Percentiles rank a stretch among this genome's conserved stretches.
phyloP scores from a whole-genome alignment of 257 asterid species.

The Schizonepeta tenuifolia region DNA sequence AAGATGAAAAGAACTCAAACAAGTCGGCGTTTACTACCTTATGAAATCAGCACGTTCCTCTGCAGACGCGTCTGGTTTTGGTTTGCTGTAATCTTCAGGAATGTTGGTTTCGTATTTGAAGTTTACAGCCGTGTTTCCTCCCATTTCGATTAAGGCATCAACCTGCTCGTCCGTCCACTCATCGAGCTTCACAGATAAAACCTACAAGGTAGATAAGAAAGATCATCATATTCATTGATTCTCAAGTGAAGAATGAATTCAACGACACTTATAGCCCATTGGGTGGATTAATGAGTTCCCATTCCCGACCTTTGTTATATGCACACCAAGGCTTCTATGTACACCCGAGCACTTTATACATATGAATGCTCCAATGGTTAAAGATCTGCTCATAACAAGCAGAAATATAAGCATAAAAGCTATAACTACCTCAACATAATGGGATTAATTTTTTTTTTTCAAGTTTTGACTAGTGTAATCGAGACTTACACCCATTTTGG shows the following conservation, averaged over 20 bases:
- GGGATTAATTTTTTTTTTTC: background rate
- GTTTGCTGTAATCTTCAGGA: constrained; percentile 63
- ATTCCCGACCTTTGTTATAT: constrained; percentile 73
- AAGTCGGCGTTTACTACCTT: constrained; percentile 45
- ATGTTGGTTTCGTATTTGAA: constrained; percentile 72
- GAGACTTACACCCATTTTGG: constrained; percentile 97
- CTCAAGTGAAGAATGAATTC: background rate
- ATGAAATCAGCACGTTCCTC: constrained; percentile 91
- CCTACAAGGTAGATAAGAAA: constrained; percentile 47
- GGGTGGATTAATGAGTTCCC: constrained; percentile 8
- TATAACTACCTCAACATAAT: background rate
- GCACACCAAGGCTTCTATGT: constrained; percentile 96
- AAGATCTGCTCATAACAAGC: constrained; percentile 61
- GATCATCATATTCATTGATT: background rate
- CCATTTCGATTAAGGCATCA: constrained; percentile 68
- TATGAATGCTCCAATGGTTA: constrained; percentile 72
- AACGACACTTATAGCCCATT: background rate
- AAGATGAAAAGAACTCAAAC: background rate
- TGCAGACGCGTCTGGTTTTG: constrained; percentile 64
- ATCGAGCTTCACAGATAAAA: constrained; percentile 78
- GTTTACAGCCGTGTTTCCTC: constrained; percentile 77
- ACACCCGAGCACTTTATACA: constrained; percentile 95
- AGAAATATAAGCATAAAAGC: constrained; percentile 17
- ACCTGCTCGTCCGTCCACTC: constrained; percentile 95
- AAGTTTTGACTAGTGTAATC: background rate